Percentiles rank a stretch among this genome's conserved stretches.
These are phyloP conservation scores for Phytophthora citricola DNA, from an alignment of 352 stramenopile genomes.

Conservation along the genomic window DNA sequence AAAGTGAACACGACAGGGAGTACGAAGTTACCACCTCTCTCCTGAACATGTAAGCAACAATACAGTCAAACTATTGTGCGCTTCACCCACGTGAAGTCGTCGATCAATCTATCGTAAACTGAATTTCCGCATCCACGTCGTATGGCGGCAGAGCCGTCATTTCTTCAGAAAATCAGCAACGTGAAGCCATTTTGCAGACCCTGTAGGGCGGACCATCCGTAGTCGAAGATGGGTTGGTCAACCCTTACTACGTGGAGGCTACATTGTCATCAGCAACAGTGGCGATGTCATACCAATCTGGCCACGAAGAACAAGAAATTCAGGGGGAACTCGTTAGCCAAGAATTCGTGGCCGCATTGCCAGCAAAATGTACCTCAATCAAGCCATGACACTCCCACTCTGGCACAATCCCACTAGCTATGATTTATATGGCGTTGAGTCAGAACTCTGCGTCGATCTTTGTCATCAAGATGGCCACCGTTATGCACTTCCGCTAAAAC, in stretches of 20 bases:
- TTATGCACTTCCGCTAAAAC: too few species aligned
- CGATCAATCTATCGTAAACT: background rate
- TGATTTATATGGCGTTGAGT: background rate
- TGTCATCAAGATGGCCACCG: background rate
- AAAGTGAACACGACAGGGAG: slow-evolving; percentile 17
- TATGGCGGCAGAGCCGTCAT: background rate
- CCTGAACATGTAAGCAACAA: slow-evolving; percentile 12
- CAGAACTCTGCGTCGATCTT: too few species aligned
- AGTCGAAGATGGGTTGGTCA: slow-evolving; percentile 6
- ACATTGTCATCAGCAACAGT: background rate
- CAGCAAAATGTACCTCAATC: background rate
- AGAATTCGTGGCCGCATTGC: too few species aligned
- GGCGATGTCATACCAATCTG: background rate
- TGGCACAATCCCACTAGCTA: slow-evolving; percentile 4
- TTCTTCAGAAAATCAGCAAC: slow-evolving; percentile 7
- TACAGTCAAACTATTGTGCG: background rate
- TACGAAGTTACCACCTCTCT: slow-evolving; percentile 33
- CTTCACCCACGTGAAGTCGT: too few species aligned
- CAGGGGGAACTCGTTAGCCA: background rate
- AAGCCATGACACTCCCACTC: slow-evolving; percentile 4
- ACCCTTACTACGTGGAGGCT: too few species aligned
- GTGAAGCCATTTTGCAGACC: slow-evolving; percentile 15
- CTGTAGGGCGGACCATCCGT: slow-evolving; percentile 25
- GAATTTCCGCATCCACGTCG: slow-evolving; percentile 12
- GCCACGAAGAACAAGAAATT: background rate